Percentiles rank a stretch among this genome's conserved stretches.
These are phyloP conservation scores for Colletotrichum plurivorum DNA, from an alignment of 2,329 filamentous ascomycete genomes.

Conservation along the genomic window DNA sequence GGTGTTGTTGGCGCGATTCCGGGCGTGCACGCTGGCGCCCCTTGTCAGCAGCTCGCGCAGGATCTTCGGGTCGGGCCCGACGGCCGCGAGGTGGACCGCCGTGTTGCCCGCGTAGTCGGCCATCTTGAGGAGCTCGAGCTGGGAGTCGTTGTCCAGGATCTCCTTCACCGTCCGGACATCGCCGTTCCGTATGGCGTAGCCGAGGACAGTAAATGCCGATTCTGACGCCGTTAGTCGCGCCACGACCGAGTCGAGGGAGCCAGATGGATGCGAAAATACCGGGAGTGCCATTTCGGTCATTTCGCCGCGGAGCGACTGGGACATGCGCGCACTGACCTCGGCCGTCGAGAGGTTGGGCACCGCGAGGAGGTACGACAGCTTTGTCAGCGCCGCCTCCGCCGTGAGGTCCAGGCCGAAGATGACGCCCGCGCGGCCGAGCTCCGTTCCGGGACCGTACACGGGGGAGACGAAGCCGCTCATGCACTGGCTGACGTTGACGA, in stretches of 20 bases:
- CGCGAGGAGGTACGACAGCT: slow-evolving; percentile 88
- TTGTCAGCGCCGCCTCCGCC: slow-evolving; percentile 90
- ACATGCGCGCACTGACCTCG: slow-evolving; percentile 80
- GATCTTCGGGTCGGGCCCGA: slow-evolving; percentile 67
- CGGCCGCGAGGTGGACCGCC: slow-evolving; percentile 70
- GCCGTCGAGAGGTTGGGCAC: slow-evolving; percentile 72
- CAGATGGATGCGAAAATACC: slow-evolving; percentile 82
- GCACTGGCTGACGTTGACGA: slow-evolving; percentile 95
- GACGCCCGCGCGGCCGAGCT: slow-evolving; percentile 85
- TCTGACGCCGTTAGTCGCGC: slow-evolving; percentile 62
- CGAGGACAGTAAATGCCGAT: slow-evolving; percentile 80
- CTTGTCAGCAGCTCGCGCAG: slow-evolving; percentile 70
- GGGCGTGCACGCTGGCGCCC: slow-evolving; percentile 76
- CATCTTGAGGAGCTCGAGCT: slow-evolving; percentile 76
- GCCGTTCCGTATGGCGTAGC: slow-evolving; percentile 83
- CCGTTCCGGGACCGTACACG: slow-evolving; percentile 83
- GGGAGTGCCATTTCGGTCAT: slow-evolving; percentile 82
- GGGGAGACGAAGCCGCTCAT: slow-evolving; percentile 82
- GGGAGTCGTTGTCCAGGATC: slow-evolving; percentile 74
- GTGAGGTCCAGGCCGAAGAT: slow-evolving; percentile 93
- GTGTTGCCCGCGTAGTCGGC: slow-evolving; percentile 89
- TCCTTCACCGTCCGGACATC: slow-evolving; percentile 76
- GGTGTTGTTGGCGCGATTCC: slow-evolving; percentile 76
- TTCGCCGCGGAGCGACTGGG: slow-evolving; percentile 83
- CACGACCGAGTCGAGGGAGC: slow-evolving; percentile 59